These are phyloP conservation scores for Phalaenopsis hybrid DNA, from an alignment of 116 monocot genomes.

Conservation along the genomic window DNA sequence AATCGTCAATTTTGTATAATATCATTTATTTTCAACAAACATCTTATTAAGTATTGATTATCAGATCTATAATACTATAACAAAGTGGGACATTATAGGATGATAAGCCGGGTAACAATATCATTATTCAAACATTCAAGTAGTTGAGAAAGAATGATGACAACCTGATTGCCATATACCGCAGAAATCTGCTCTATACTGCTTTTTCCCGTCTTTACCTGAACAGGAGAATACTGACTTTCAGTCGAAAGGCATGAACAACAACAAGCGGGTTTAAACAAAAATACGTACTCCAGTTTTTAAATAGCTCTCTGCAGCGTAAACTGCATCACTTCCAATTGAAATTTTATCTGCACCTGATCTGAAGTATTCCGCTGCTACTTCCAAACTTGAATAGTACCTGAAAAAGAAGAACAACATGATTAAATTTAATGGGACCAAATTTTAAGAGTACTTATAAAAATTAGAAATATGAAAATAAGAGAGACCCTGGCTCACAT, in stretches of 20 bases:
- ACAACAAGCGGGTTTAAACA: neutral
- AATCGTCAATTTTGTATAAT: neutral
- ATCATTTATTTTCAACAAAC: neutral
- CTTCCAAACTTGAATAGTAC: constrained; percentile 91
- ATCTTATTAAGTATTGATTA: neutral
- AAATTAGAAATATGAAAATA: neutral
- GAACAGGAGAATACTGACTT: neutral
- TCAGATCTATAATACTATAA: neutral
- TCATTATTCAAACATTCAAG: neutral
- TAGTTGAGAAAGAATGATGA: constrained; percentile 2
- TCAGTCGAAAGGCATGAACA: neutral
- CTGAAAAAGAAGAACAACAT: constrained; percentile 23
- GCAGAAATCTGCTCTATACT: constrained; percentile 94
- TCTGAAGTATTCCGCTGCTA: constrained; percentile 97
- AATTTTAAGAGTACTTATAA: neutral
- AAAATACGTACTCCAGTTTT: constrained; percentile 58
- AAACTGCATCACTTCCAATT: constrained; percentile 99
- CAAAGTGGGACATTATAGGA: neutral
- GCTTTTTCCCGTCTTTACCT: constrained; percentile 92
- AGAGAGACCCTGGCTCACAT: neutral
- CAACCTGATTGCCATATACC: constrained; percentile 94
- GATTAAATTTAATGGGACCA: neutral
- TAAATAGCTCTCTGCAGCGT: constrained; percentile 81
- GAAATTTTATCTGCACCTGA: constrained; percentile 99
- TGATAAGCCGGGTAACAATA: neutral